Percentiles rank a stretch among this genome's conserved stretches.
Evolutionary conservation across 2,329 filamentous ascomycete species (phyloP).

Genomic region (Fusarium sp.): DNA sequence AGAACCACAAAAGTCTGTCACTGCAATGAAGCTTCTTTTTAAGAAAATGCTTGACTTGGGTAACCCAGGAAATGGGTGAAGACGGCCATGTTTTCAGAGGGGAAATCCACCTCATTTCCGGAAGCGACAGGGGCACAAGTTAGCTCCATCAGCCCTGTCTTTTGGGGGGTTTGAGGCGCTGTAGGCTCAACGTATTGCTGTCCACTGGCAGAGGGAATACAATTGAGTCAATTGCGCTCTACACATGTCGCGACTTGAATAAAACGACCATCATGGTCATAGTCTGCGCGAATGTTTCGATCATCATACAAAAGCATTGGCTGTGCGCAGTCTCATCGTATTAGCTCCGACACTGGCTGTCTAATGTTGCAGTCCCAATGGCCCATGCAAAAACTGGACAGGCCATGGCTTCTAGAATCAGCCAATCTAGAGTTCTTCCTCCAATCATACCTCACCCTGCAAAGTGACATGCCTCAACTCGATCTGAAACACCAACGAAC

Average conservation of each 20-base stretch:
- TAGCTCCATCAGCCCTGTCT: slow-evolving; percentile 10
- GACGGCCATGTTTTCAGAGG: too few relatives aligned
- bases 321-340: background rate
- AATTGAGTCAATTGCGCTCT: background rate
- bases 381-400: background rate
- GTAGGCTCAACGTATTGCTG: background rate
- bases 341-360: background rate
- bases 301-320: background rate
- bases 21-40: slow-evolving; percentile 34
- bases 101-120: slow-evolving; percentile 29
- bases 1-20: slow-evolving; percentile 1
- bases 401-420: background rate
- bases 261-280: too few relatives aligned
- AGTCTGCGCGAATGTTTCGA: background rate
- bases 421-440: slow-evolving; percentile 7
- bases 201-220: background rate
- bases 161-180: background rate
- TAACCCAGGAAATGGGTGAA: background rate
- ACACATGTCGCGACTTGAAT: too few relatives aligned
- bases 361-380: background rate
- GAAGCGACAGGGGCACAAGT: background rate
- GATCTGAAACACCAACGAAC: slow-evolving; percentile 27
- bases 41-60: background rate
- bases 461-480: background rate
- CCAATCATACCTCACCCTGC: background rate